Evolutionary conservation across 345 rosid genomes (phyloP), one percentile per base, ranked within the genome.

Genomic region (Clarkia xantiana): DNA sequence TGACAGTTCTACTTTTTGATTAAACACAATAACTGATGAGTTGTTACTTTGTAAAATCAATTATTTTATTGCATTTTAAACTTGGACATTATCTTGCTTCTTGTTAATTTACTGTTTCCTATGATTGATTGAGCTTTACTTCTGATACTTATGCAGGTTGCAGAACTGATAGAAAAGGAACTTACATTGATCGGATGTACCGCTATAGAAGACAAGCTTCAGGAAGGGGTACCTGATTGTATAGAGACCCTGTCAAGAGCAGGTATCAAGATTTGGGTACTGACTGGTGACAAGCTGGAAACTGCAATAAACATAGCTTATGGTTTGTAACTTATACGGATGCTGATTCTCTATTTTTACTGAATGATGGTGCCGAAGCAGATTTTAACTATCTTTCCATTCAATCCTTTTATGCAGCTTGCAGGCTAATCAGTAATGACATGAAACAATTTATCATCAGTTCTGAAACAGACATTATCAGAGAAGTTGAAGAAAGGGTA

Each of bases 141-240:
- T 38, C 38, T 22, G 19, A 18, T 25, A 34, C 16, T n/a, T 39
- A n/a, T 78, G 36, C 70, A 93, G 99, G 94, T 93, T 49, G 87
- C 90, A 36, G 95, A 93, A 72, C 78, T 81, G 57, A 84, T 87
- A 40, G 99, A 93, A 57, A 84, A 87, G 70, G 84, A 93, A 57
- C 94, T 93, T 55, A 57, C 58, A 68, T 72, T 93, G 77, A 93
- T 93, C 53, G 99, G 99, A 40, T 63, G 74, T 60, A 93, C 99
- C 60, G 99, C 99, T 20, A 93, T 93, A 72, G 99, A 93, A 77
- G 99, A 93, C 73, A 93, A 93, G 63, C 99, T 93, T 71, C 99
- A 93, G 67, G 99, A 93, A 74, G 99, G 96, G 56, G 99, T 93
- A 40, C 99, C 99, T 41, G 60, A 55, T 67, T 93, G 99, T 67